Evolutionary conservation across 257 asterid species (phyloP).

Genomic region (Solanum chilense): DNA sequence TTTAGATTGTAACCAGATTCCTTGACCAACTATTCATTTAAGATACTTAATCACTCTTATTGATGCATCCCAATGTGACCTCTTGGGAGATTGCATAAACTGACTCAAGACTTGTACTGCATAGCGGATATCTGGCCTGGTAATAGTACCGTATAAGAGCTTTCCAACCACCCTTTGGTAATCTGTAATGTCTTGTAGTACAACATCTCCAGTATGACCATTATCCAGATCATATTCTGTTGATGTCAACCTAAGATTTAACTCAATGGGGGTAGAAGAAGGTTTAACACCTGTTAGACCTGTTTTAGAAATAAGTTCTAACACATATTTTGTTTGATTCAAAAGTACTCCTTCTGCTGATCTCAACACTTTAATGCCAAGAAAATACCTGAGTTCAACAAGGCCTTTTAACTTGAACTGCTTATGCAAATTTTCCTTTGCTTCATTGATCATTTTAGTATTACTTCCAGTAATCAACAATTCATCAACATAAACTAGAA

Average conservation of each 20-base stretch:
- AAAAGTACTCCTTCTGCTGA: background rate
- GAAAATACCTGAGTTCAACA: background rate
- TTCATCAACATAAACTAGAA: background rate
- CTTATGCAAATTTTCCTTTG: background rate
- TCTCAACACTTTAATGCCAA: background rate
- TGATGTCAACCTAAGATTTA: background rate
- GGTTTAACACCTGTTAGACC: too few relatives aligned
- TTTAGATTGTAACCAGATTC: too few relatives aligned
- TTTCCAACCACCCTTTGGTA: background rate
- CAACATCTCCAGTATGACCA: background rate
- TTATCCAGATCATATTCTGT: background rate
- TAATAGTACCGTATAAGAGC: background rate
- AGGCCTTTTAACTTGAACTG: too few relatives aligned
- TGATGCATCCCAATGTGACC: background rate
- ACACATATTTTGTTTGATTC: too few relatives aligned
- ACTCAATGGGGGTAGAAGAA: too few relatives aligned
- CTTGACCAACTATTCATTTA: too few relatives aligned
- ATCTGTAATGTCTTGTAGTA: background rate
- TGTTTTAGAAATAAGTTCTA: too few relatives aligned
- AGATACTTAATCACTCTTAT: too few relatives aligned
- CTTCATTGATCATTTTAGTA: too few relatives aligned
- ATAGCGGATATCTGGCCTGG: background rate
- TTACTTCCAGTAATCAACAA: background rate
- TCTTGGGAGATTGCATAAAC: background rate
- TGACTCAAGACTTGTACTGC: background rate